Evolutionary conservation across 164 flowering plant species (phyloP).

Genomic region (Sextonia rubra): DNA sequence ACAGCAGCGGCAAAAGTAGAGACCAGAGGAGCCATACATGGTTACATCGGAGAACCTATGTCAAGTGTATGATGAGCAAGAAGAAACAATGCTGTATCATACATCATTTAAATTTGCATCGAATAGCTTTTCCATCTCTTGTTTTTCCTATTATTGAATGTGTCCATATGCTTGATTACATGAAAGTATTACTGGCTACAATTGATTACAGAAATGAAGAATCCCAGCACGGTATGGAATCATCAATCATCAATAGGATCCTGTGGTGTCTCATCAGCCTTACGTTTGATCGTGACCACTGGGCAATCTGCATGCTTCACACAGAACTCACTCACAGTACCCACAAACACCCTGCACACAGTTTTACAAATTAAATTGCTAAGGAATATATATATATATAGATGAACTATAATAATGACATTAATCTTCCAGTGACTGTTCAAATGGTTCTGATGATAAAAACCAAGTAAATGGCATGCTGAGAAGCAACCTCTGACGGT

Average conservation of each 20-base stretch:
- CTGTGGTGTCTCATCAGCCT: constrained; percentile 62
- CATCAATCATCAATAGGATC: constrained; percentile 88
- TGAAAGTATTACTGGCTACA: not conserved
- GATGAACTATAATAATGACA: too few relatives aligned
- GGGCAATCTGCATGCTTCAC: constrained; percentile 96
- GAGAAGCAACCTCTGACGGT: too few relatives aligned
- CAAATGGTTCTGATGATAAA: too few relatives aligned
- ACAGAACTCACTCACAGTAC: constrained; percentile 95
- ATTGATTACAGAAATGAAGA: not conserved
- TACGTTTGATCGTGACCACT: constrained; percentile 77
- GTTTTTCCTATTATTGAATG: not conserved
- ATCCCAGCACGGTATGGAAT: not conserved
- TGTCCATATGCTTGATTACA: not conserved
- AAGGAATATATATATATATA: not conserved
- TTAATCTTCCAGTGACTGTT: too few relatives aligned
- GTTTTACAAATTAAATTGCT: not conserved
- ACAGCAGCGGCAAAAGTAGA: constrained; percentile 8
- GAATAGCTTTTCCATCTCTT: too few relatives aligned
- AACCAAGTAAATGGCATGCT: too few relatives aligned
- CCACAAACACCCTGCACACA: constrained; percentile 83
- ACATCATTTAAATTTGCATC: not conserved
- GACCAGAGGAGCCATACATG: constrained; percentile 1
- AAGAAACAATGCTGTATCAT: not conserved
- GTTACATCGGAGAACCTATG: not conserved
- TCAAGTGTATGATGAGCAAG: not conserved